Conservation (phyloP, 2,329 filamentous ascomycete species). For the Colletotrichum destructivum region DNA sequence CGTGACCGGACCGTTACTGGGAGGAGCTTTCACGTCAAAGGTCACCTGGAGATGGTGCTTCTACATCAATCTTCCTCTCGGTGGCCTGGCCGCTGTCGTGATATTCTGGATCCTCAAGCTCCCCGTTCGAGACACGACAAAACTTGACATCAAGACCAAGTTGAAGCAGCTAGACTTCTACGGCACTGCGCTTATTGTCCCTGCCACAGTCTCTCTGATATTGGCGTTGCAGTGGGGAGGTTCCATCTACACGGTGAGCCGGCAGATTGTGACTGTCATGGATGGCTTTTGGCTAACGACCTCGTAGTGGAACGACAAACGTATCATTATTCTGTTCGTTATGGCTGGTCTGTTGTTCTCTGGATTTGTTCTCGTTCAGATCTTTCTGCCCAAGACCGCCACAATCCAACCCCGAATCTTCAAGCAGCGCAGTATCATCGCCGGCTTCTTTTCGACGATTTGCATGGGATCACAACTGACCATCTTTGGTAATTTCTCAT, state of each 20-base stretch:
- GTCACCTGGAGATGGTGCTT: slow-evolving; percentile 56
- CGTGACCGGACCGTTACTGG: slow-evolving; percentile 47
- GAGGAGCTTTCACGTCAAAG: slow-evolving; percentile 48
- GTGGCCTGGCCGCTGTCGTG: slow-evolving; percentile 48
- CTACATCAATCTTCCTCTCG: slow-evolving; percentile 53
- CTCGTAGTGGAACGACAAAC: slow-evolving; percentile 56
- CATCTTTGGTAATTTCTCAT: slow-evolving; percentile 54
- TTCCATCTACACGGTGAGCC: slow-evolving; percentile 46
- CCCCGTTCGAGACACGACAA: slow-evolving; percentile 33
- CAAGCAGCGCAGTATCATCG: slow-evolving; percentile 58
- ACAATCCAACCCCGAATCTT: slow-evolving; percentile 61
- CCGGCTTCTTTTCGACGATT: slow-evolving; percentile 61
- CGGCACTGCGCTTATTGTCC: slow-evolving; percentile 35
- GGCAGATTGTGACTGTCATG: neutral
- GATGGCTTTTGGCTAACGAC: neutral
- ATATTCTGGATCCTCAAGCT: slow-evolving; percentile 45
- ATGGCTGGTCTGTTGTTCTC: slow-evolving; percentile 62
- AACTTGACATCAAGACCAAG: slow-evolving; percentile 44
- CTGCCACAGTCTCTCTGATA: slow-evolving; percentile 58
- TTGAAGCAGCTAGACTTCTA: slow-evolving; percentile 48
- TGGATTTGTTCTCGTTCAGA: slow-evolving; percentile 60
- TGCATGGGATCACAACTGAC: slow-evolving; percentile 66
- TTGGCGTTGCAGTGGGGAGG: slow-evolving; percentile 65
- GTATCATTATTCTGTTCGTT: slow-evolving; percentile 61
- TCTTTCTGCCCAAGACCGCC: slow-evolving; percentile 54